A percentile compares a stretch with the other conserved stretches of the same genome.
Conservation (phyloP, 495 filamentous ascomycete genomes). For the Talaromyces borbonicus region DNA sequence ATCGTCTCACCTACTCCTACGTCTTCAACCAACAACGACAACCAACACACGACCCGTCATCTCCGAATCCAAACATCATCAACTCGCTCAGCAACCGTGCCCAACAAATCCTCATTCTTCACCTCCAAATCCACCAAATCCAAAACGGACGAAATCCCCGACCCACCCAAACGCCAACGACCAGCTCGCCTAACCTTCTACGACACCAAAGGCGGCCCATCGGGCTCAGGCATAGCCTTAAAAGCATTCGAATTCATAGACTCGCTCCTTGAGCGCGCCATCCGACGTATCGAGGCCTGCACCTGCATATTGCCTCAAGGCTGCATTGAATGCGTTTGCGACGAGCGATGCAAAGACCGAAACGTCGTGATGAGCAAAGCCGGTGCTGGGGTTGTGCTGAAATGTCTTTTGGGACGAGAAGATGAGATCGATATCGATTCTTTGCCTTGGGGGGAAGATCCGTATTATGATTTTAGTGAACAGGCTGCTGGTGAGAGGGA, state of each 20-base stretch:
- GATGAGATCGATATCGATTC: slow-evolving; percentile 63
- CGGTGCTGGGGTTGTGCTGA: slow-evolving; percentile 71
- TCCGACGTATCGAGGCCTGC: slow-evolving; percentile 69
- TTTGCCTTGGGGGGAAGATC: slow-evolving; percentile 71
- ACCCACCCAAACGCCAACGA: slow-evolving; percentile 58
- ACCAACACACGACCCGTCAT: not conserved
- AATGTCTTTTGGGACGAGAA: slow-evolving; percentile 60
- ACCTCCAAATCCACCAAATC: slow-evolving; percentile 5
- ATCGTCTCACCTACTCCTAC: not conserved
- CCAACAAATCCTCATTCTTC: slow-evolving; percentile 1
- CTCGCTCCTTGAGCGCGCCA: slow-evolving; percentile 62
- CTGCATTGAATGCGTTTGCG: slow-evolving; percentile 82
- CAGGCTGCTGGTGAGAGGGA: slow-evolving; percentile 34
- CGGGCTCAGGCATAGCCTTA: slow-evolving; percentile 72
- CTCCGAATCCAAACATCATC: slow-evolving; percentile 3
- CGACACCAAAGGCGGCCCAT: slow-evolving; percentile 80
- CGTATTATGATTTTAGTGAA: slow-evolving; percentile 10
- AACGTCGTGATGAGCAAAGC: slow-evolving; percentile 93
- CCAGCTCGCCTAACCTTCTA: slow-evolving; percentile 90
- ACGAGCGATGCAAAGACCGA: slow-evolving; percentile 75
- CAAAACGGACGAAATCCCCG: slow-evolving; percentile 12
- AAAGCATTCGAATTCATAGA: slow-evolving; percentile 94
- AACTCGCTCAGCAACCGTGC: not conserved
- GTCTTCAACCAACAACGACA: not conserved
- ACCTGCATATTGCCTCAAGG: slow-evolving; percentile 51